These are phyloP conservation scores for Colletotrichum sp. DNA, from an alignment of 2,329 filamentous ascomycete species.

Conservation along the genomic window DNA sequence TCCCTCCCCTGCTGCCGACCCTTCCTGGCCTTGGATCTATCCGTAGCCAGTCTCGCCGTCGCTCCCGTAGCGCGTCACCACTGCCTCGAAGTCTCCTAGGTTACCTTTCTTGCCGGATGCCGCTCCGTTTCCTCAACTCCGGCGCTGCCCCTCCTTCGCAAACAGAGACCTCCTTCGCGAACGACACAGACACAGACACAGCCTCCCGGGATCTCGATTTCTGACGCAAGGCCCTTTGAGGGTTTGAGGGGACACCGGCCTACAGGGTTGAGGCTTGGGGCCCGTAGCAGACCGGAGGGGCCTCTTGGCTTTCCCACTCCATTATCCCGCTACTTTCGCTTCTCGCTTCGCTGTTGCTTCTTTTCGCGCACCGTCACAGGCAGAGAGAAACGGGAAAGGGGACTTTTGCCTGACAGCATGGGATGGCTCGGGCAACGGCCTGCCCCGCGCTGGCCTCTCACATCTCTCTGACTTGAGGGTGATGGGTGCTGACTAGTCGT, in stretches of 20 bases:
- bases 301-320: background rate
- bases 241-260: background rate
- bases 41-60: background rate
- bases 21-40: background rate
- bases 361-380: background rate
- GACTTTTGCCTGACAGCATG: background rate
- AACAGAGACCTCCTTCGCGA: background rate
- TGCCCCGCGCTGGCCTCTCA: background rate
- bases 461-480: background rate
- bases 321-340: background rate
- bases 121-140: background rate
- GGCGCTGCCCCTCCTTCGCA: background rate
- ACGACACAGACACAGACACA: background rate
- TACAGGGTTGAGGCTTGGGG: background rate
- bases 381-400: background rate
- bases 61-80: conserved; percentile 2
- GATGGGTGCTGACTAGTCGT: conserved; percentile 10
- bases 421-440: conserved; percentile 2
- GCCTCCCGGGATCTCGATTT: conserved; percentile 7
- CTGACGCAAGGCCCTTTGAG: background rate
- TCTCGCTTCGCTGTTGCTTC: background rate
- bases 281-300: conserved; percentile 12
- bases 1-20: background rate
- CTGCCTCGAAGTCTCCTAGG: background rate
- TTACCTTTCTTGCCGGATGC: background rate